Percentiles rank a stretch among this genome's conserved stretches.
Conservation (phyloP, 1,284 basidiomycete genomes). For the Marasmius fiardii region DNA sequence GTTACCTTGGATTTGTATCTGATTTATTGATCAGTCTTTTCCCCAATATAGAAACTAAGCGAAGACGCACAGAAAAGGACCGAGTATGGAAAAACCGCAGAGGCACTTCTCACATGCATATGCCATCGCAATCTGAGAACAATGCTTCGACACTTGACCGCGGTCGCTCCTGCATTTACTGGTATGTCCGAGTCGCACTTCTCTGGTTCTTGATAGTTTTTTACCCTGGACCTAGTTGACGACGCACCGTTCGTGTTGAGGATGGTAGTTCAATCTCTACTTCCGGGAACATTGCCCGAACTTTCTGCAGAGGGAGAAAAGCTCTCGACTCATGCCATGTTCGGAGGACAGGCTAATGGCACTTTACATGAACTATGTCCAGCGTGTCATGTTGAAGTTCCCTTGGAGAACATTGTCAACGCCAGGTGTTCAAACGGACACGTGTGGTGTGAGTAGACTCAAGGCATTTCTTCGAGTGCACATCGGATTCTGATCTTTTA, state of each 20-base stretch:
- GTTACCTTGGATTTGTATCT: background rate
- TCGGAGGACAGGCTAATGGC: constrained; percentile 22
- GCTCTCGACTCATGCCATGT: constrained; percentile 35
- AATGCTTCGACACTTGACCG: constrained; percentile 53
- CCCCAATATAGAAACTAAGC: constrained; percentile 39
- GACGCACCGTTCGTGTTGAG: constrained; percentile 59
- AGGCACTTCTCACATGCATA: constrained; percentile 44
- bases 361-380: constrained; percentile 60
- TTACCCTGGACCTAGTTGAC: constrained; percentile 31
- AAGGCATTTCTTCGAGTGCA: background rate
- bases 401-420: constrained; percentile 49
- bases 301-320: constrained; percentile 47
- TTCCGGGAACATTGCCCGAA: constrained; percentile 45
- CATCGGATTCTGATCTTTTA: background rate
- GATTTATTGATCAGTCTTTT: constrained; percentile 9
- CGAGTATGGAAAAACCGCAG: constrained; percentile 49
- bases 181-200: constrained; percentile 27
- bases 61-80: constrained; percentile 34
- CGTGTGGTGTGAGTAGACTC: constrained; percentile 49
- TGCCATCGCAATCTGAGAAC: constrained; percentile 52
- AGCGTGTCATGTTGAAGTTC: constrained; percentile 58
- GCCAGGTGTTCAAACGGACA: constrained; percentile 68
- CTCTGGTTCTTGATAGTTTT: constrained; percentile 9
- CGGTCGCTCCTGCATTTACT: constrained; percentile 39
- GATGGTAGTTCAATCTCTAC: constrained; percentile 50